These are phyloP conservation scores for Favolaschia claudopus DNA, from an alignment of 768 basidiomycete genomes.

Conservation along the genomic window DNA sequence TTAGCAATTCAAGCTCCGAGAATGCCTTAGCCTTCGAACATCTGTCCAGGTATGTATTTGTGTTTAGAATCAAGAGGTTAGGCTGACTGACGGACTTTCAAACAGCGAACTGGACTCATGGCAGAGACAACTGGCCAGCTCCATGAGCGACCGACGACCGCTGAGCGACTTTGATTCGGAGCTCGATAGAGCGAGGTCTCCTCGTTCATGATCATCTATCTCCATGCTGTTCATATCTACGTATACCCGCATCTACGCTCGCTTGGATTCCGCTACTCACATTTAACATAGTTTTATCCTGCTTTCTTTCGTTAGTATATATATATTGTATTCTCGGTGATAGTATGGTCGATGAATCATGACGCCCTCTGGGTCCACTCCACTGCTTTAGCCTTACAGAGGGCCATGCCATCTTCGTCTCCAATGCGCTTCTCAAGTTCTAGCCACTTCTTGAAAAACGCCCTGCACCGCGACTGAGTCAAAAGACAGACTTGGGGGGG, in stretches of 20 bases:
- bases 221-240: constrained; percentile 50
- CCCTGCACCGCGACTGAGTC: constrained; percentile 50
- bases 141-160: constrained; percentile 76
- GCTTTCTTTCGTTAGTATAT: constrained; percentile 30
- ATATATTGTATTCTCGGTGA: constrained; percentile 22
- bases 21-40: constrained; percentile 80
- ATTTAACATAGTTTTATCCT: constrained; percentile 32
- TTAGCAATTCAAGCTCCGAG: constrained; percentile 84
- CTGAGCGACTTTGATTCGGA: constrained; percentile 76
- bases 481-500: constrained; percentile 81
- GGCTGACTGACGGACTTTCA: constrained; percentile 40
- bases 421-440: constrained; percentile 87
- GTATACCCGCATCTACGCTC: constrained; percentile 39
- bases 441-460: constrained; percentile 98
- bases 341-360: constrained; percentile 31
- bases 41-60: constrained; percentile 27
- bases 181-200: constrained; percentile 68
- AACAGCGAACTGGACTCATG: constrained; percentile 85
- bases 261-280: constrained; percentile 36
- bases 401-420: constrained; percentile 80
- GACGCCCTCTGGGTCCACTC: constrained; percentile 85
- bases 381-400: constrained; percentile 88
- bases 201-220: constrained; percentile 54
- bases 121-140: constrained; percentile 84
- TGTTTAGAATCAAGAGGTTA: not conserved